phyloP scores from a whole-genome alignment of 176 grass and related monocot genomes.

The Themeda triandra region DNA sequence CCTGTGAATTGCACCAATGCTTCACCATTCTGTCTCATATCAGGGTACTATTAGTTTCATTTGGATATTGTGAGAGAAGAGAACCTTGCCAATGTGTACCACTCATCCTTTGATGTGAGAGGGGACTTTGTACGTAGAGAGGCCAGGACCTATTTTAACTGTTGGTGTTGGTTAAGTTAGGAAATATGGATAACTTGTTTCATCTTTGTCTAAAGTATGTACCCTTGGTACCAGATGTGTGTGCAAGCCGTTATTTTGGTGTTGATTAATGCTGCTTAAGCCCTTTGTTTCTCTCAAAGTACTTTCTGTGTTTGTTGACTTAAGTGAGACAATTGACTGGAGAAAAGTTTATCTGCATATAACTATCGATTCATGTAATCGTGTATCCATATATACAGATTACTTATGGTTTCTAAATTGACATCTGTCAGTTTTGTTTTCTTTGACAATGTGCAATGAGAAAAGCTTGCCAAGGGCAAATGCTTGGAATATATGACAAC shows the following conservation, averaged over 20 bases:
- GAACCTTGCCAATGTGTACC: background rate
- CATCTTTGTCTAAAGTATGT: background rate
- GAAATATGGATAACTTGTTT: conserved; percentile 24
- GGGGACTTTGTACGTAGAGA: conserved; percentile 30
- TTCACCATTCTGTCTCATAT: background rate
- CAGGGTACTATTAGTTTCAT: background rate
- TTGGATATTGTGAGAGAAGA: background rate
- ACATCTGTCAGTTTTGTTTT: too few species aligned
- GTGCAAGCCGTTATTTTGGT: background rate
- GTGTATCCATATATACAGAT: too few species aligned
- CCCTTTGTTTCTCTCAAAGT: background rate
- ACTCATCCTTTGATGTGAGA: conserved; percentile 28
- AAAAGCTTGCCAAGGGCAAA: too few species aligned
- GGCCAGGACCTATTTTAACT: conserved; percentile 14
- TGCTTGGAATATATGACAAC: too few species aligned
- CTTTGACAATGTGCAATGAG: too few species aligned
- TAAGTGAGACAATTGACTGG: background rate
- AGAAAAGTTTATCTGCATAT: too few species aligned
- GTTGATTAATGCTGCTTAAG: background rate
- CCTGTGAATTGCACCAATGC: background rate
- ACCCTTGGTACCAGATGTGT: background rate
- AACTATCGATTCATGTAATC: too few species aligned
- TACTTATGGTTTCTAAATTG: too few species aligned
- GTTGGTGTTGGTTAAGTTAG: conserved; percentile 23
- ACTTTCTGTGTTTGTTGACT: background rate